Percentiles rank a stretch among this genome's conserved stretches.
These are phyloP conservation scores for Rhizopus delemar DNA, from an alignment of 371 early-diverging fungal species.

Conservation along the genomic window DNA sequence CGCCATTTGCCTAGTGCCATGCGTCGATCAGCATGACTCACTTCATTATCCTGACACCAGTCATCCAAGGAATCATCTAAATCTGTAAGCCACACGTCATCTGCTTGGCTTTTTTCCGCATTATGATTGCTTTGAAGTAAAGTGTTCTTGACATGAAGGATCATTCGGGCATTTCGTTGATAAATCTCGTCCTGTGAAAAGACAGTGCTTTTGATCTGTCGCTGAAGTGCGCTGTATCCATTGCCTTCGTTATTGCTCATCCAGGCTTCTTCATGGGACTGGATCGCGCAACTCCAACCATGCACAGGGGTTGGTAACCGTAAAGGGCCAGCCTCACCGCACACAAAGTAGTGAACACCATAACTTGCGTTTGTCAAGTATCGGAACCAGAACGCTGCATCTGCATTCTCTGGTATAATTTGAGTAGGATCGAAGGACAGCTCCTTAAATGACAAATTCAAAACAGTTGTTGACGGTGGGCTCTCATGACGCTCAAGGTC, in stretches of 20 bases:
- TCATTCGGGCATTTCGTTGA: constrained; percentile 45
- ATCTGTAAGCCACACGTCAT: constrained; percentile 50
- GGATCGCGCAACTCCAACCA: constrained; percentile 46
- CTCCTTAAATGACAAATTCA: neutral
- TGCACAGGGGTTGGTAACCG: constrained; percentile 34
- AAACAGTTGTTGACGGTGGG: too few relatives aligned
- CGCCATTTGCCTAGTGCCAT: constrained; percentile 49
- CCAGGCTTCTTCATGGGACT: neutral
- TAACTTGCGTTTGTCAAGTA: constrained; percentile 49
- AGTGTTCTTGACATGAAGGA: constrained; percentile 32
- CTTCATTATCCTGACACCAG: constrained; percentile 45
- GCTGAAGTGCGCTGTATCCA: neutral
- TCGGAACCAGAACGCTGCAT: constrained; percentile 36
- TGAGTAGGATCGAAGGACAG: constrained; percentile 26
- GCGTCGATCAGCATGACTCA: constrained; percentile 25
- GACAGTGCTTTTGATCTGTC: constrained; percentile 38
- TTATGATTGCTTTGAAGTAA: constrained; percentile 20
- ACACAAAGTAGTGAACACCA: constrained; percentile 52
- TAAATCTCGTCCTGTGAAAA: constrained; percentile 39
- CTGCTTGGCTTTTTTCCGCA: constrained; percentile 18
- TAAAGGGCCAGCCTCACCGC: constrained; percentile 25
- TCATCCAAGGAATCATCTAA: constrained; percentile 51
- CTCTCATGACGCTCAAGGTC: neutral
- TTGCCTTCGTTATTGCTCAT: neutral
- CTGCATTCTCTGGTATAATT: constrained; percentile 39